A percentile compares a stretch with the other conserved stretches of the same genome.
These are phyloP conservation scores for Hericium erinaceus DNA, from an alignment of 768 basidiomycete species.

Conservation along the genomic window DNA sequence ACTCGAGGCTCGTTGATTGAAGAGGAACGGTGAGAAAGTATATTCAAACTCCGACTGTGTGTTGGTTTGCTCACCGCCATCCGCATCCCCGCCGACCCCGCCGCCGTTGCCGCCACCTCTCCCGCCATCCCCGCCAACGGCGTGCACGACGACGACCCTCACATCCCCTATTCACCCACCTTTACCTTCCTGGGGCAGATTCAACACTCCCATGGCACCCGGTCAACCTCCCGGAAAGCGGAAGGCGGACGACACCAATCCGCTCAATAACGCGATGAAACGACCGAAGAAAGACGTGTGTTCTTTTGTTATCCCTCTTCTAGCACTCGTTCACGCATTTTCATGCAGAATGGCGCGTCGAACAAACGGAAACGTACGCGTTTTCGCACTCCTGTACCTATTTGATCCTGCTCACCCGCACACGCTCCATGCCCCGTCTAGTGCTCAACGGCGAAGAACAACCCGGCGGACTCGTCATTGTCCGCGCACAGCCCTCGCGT, in stretches of 20 bases:
- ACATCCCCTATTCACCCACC: too few species aligned
- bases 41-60: neutral
- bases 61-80: neutral
- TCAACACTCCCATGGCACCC: too few species aligned
- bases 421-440: constrained; percentile 11
- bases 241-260: constrained; percentile 10
- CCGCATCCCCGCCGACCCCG: neutral
- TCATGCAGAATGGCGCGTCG: constrained; percentile 20
- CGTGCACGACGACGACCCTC: too few species aligned
- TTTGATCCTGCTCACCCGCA: constrained; percentile 12
- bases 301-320: neutral
- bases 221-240: constrained; percentile 11
- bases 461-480: constrained; percentile 54
- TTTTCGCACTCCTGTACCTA: constrained; percentile 4
- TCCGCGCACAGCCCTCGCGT: constrained; percentile 40
- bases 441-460: constrained; percentile 53
- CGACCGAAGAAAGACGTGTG: constrained; percentile 15
- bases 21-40: too few species aligned
- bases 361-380: constrained; percentile 52
- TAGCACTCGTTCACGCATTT: neutral
- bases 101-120: neutral
- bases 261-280: constrained; percentile 8
- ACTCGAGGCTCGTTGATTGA: too few species aligned
- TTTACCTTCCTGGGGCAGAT: too few species aligned
- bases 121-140: too few species aligned